Conservation (phyloP, 2,329 filamentous ascomycete genomes). For the Phymatotrichopsis omnivora region DNA sequence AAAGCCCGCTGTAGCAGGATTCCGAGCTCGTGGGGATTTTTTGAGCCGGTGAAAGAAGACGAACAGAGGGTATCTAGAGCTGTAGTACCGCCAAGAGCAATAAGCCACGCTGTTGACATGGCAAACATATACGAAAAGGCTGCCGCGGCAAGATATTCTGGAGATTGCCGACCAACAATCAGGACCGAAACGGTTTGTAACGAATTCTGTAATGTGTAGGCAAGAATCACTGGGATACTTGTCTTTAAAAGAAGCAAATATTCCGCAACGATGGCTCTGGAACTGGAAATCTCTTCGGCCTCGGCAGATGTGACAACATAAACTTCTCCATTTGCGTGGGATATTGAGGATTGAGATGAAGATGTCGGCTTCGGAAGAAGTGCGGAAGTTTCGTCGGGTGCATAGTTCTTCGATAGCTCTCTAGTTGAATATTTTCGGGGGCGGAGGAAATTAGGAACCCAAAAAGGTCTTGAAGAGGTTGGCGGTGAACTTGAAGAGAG, state of each 20-base stretch:
- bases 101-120: slow-evolving; percentile 78
- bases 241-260: slow-evolving; percentile 58
- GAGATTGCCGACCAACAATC: slow-evolving; percentile 67
- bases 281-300: not conserved
- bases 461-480: too few species aligned
- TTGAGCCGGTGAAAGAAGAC: slow-evolving; percentile 69
- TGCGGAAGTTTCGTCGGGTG: slow-evolving; percentile 11
- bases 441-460: not conserved
- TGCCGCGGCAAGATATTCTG: slow-evolving; percentile 68
- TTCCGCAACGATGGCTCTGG: slow-evolving; percentile 40
- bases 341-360: slow-evolving; percentile 3
- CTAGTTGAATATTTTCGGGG: too few species aligned
- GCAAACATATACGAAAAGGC: slow-evolving; percentile 93
- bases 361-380: slow-evolving; percentile 15
- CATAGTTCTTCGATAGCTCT: not conserved
- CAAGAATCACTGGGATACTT: slow-evolving; percentile 68
- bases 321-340: slow-evolving; percentile 2
- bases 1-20: slow-evolving; percentile 68
- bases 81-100: slow-evolving; percentile 74
- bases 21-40: slow-evolving; percentile 67
- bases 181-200: slow-evolving; percentile 74
- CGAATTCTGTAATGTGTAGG: slow-evolving; percentile 77
- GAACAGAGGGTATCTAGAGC: slow-evolving; percentile 78
- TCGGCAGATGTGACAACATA: not conserved
- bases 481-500: too few species aligned